Conservation (phyloP, 1,139 yeast genomes). For the Geotrichum histeridarum region DNA sequence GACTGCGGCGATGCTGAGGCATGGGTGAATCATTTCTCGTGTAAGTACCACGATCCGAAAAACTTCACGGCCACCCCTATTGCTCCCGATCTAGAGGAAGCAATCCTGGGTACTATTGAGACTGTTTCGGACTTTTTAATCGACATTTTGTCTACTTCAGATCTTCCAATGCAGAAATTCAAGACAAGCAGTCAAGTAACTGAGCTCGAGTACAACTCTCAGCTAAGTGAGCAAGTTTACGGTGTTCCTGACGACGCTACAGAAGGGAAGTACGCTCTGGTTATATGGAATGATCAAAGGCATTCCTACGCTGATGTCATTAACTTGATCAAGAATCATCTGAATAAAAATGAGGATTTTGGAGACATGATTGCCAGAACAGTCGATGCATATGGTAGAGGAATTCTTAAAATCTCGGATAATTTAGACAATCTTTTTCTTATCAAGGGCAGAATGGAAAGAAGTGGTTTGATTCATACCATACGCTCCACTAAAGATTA, state of each 20-base stretch:
- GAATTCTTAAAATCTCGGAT: constrained; percentile 55
- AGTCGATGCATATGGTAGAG: constrained; percentile 63
- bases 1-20: constrained; percentile 92
- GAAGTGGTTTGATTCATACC: constrained; percentile 62
- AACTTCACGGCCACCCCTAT: constrained; percentile 24
- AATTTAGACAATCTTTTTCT: constrained; percentile 48
- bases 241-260: constrained; percentile 44
- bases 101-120: constrained; percentile 44
- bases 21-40: constrained; percentile 54
- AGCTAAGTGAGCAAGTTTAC: constrained; percentile 39
- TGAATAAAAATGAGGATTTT: constrained; percentile 57
- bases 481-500: constrained; percentile 63
- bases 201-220: constrained; percentile 33
- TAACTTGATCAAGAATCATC: constrained; percentile 57
- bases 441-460: constrained; percentile 50
- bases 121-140: constrained; percentile 64
- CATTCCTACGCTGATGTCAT: constrained; percentile 72
- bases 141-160: constrained; percentile 55
- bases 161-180: constrained; percentile 38
- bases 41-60: constrained; percentile 40
- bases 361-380: constrained; percentile 67
- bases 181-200: constrained; percentile 25
- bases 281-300: constrained; percentile 72
- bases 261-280: constrained; percentile 48
- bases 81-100: constrained; percentile 28